Evolutionary conservation across 306 rosid genomes (phyloP), one percentile per base, ranked within the genome.

Genomic region (Glycine tomentella): DNA sequence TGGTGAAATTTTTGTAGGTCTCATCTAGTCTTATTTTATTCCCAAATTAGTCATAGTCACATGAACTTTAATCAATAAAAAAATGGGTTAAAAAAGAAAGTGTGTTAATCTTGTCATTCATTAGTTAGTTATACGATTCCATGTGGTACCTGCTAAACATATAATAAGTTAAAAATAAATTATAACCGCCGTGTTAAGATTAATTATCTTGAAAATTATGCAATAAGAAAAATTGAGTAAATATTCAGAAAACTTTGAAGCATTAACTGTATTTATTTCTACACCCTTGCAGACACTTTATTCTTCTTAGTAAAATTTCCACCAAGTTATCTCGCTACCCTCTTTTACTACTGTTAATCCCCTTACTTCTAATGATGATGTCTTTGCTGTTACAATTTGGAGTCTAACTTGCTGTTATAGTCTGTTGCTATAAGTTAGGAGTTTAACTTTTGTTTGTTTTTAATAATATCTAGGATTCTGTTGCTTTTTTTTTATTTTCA

Each of bases 241-340:
- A 25, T 25, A 25, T 25, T 25, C 2, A 25, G 31, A 25, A 25
- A 25, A 25, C 1, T 25, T 25, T 25, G 31, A 25, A 25, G 2
- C 0, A 25, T 25, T 25, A 25, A 25, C 1, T 25, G 31, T 1
- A 25, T 25, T 25, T 25, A 25, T 25, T 49, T 75, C 8, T 34
- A 46, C 50, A 46, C 50, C 9, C 65, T 20, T 52, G 53, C 38
- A 70, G 50, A 53, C 80, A 83, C 49, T 38, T 4, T 38, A 38
- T 4, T 5, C 44, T 38, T 38, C 44, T 4, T 38, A 1, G 31
- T 10, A 42, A 10, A 50, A 66, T 52, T 57, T 61, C 59, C 9
- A 67, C 61, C 6, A 3, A 25, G 40, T 12, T 17, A 55, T 11
- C 44, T 38, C 44, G 44, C 44, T 38, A 38, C 44, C 44, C 44